A percentile compares a stretch with the other conserved stretches of the same genome.
phyloP scores from a whole-genome alignment of 2,329 filamentous ascomycete species.

The Clarireedia sp. region DNA sequence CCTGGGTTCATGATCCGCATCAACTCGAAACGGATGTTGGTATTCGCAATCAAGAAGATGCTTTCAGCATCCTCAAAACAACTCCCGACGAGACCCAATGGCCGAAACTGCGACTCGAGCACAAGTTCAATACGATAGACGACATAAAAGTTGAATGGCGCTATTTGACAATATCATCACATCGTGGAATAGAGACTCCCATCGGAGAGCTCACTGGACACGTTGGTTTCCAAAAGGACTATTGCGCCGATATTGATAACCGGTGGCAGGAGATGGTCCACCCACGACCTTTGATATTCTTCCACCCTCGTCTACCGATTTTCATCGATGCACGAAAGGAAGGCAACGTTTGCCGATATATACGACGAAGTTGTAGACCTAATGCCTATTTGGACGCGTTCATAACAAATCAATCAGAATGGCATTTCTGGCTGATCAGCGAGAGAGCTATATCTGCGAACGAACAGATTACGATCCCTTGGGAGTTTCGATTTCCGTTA shows the following conservation, averaged over 20 bases:
- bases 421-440: conserved; percentile 89
- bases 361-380: conserved; percentile 84
- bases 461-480: conserved; percentile 56
- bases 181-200: conserved; percentile 30
- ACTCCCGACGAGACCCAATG: conserved; percentile 21
- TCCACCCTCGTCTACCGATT: conserved; percentile 79
- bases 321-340: conserved; percentile 89
- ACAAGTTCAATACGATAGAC: conserved; percentile 17
- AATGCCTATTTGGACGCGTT: conserved; percentile 78
- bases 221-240: conserved; percentile 66
- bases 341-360: conserved; percentile 78
- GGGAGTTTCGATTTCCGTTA: conserved; percentile 56
- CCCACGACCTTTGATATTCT: conserved; percentile 70
- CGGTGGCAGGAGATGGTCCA: conserved; percentile 59
- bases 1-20: conserved; percentile 70
- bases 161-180: conserved; percentile 43
- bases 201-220: conserved; percentile 69
- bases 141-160: conserved; percentile 59
- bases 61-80: conserved; percentile 50
- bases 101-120: conserved; percentile 25
- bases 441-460: conserved; percentile 62
- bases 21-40: conserved; percentile 61
- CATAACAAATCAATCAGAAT: conserved; percentile 68
- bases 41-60: conserved; percentile 40
- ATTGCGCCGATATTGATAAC: conserved; percentile 58